Conservation (phyloP, 164 flowering plant genomes). For the Echeveria elegans region DNA sequence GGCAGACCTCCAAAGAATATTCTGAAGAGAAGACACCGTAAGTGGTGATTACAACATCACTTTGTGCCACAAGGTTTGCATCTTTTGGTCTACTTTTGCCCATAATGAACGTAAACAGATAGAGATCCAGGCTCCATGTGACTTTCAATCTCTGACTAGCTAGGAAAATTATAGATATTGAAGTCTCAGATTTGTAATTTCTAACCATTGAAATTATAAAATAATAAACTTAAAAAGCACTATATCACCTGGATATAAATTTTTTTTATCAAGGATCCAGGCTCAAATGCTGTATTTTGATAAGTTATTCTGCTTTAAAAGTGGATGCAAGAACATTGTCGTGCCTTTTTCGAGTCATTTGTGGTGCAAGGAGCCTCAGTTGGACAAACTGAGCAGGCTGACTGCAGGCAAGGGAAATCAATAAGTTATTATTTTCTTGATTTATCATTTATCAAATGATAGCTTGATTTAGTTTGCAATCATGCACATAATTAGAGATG, state of each 20-base stretch:
- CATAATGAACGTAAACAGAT: slow-evolving; percentile 86
- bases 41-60: slow-evolving; percentile 83
- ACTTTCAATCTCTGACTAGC: slow-evolving; percentile 86
- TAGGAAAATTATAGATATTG: slow-evolving; percentile 11
- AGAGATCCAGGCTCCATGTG: slow-evolving; percentile 69
- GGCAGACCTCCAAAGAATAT: slow-evolving; percentile 70
- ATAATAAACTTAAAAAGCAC: no score
- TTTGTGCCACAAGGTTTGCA: slow-evolving; percentile 58
- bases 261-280: no score
- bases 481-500: no score
- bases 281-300: no score
- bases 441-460: no score
- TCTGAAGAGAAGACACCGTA: slow-evolving; percentile 92
- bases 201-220: not conserved
- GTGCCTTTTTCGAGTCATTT: not conserved
- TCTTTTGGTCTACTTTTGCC: slow-evolving; percentile 80
- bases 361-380: slow-evolving; percentile 15
- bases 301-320: no score
- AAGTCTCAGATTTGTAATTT: not conserved
- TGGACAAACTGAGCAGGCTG: slow-evolving; percentile 22
- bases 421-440: no score
- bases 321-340: not conserved
- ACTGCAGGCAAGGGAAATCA: no score
- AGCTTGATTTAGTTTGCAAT: no score
- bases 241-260: no score